Base-by-base conservation (phyloP, 805 yeast species). In the Kuraishia cidri region DNA sequence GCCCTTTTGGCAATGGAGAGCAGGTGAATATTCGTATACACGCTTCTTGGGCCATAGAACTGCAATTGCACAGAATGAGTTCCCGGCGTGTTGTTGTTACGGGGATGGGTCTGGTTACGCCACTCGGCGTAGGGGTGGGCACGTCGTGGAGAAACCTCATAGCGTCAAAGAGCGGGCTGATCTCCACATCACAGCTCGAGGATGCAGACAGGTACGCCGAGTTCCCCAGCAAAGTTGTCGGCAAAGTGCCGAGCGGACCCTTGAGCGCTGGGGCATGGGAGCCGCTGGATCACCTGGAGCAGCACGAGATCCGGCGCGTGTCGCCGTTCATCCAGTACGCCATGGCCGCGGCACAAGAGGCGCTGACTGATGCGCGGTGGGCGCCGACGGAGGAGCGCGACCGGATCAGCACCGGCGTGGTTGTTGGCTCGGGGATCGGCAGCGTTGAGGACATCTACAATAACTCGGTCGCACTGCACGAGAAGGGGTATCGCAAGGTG, bases 371-470 rank as follows among this genome's bases (percentile, higher is more conserved):
- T 52, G 76, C 97, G 0, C 53, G 65, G 21, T 67, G 79, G 67
- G 37, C 47, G 19, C 70, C 77, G 0, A 36, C 35, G 2, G 36
- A 56, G 1, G 57, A 54, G 2, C 48, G 52, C 40, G 68, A 47
- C 47, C 50, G 48, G 33, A 36, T 50, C 3, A 44, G 54, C 26
- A 58, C 75, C 3, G 94, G 97, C 2, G 87, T 84, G 2, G 78
- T 86, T n/a, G 72, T 90, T 6, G 98, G 97, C 1, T 79, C 95
- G 1, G 95, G 97, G 0, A 83, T 92, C 31, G 97, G 97, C 0
- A 83, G 94, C 2, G 66, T 90, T 30, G 79, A 74, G 12, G 94
- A 85, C 37, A 55, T 73, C 0, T 75, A 75, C 45, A 79, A 72
- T 3, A 84, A 79, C 44, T 55, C 85, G 2, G 64, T 73, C 10